These are phyloP conservation scores for Yamadazyma epiphylla DNA, from an alignment of 1,139 yeast genomes.

Conservation along the genomic window DNA sequence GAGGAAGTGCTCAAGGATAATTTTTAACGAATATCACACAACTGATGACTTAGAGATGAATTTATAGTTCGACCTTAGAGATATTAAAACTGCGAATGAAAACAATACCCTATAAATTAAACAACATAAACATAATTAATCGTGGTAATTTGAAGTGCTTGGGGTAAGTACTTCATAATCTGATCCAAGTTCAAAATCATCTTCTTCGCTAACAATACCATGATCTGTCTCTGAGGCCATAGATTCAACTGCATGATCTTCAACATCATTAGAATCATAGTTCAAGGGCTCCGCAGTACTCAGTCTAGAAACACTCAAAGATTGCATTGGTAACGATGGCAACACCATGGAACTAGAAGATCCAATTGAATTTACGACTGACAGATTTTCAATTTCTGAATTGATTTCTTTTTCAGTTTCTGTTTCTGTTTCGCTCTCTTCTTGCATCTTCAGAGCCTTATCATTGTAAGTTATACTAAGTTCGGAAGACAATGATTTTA, in stretches of 20 bases:
- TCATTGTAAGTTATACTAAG: constrained; percentile 10
- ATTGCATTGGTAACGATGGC: constrained; percentile 33
- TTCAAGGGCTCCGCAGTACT: constrained; percentile 21
- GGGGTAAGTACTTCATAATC: constrained; percentile 41
- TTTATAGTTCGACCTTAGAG: too few relatives aligned
- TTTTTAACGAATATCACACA: too few relatives aligned
- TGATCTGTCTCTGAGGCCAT: constrained; percentile 17
- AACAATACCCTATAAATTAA: too few relatives aligned
- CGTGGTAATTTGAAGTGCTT: constrained; percentile 6
- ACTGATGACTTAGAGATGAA: too few relatives aligned
- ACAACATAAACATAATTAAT: neutral
- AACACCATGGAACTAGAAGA: constrained; percentile 32
- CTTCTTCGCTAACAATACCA: constrained; percentile 31
- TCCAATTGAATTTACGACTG: constrained; percentile 9
- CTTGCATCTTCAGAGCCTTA: neutral
- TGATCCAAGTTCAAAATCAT: constrained; percentile 24
- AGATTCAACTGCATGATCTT: constrained; percentile 16
- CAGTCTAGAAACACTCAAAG: constrained; percentile 8
- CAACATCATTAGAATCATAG: constrained; percentile 18
- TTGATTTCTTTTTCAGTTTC: constrained; percentile 3
- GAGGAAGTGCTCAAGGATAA: too few relatives aligned
- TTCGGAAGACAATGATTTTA: constrained; percentile 22
- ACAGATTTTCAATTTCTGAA: constrained; percentile 1
- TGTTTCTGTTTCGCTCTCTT: constrained; percentile 2
- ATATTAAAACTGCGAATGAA: too few relatives aligned